Base-by-base conservation (phyloP, 1,139 yeast species). In the Meyerozyma smithsonii region DNA sequence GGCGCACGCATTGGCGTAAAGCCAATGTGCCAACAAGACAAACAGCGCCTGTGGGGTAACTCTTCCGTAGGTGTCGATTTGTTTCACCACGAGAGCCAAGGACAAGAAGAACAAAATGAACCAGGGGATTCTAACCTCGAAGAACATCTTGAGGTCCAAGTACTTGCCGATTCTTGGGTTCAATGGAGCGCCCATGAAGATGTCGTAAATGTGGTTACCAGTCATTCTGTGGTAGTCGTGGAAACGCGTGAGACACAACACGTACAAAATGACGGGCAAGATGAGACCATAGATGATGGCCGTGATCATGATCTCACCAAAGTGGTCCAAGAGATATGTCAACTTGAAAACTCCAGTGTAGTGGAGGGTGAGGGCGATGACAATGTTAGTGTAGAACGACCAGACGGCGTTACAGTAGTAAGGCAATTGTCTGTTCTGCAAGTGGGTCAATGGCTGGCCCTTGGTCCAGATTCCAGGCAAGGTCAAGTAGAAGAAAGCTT, bases 111-210 rank as follows among this genome's bases (percentile, higher is more conserved):
- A 83, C 42, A 92, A 69, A 20, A 88, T 86, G 69, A 82, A 92
- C 98, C 98, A 92, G 12, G 98, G 98, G 46, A 92, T 73, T 62
- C 98, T 81, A 36, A 92, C 97, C 65, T 92, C 98, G 58, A 89
- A 92, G 64, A 90, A 92, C 95, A 92, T 87, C 72, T 92, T 92
- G 60, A 89, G 71, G 61, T 92, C 98, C 49, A 71, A 61, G 54
- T 90, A 77, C 54, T 83, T 81, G 33, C 97, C 97, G 57, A 92
- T 73, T 59, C 98, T 77, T 47, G 98, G 98, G 64, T 94, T 92
- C 59, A 94, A 77, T 37, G 96, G 95, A 11, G 96, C 96, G 33
- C 98, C 98, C 95, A 92, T 83, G 68, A 92, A 92, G 56, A 89
- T 72, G 63, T 92, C 98, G 59, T 90, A 92, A 49, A 90, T 64